Evolutionary conservation across 306 rosid genomes (phyloP).

Genomic region (Carpinus fangiana): DNA sequence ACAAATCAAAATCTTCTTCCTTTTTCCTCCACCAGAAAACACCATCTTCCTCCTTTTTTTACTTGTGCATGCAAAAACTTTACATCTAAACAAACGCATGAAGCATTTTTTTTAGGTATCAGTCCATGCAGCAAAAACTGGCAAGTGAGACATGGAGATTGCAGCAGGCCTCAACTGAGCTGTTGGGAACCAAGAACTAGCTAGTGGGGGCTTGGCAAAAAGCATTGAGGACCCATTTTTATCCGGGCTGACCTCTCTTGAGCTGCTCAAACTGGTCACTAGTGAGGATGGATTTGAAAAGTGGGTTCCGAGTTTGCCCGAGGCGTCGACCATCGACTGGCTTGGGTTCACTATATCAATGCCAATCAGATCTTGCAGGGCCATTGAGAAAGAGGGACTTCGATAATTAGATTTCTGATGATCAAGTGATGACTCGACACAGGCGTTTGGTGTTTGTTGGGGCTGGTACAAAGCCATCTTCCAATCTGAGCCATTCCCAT

Average conservation of each 20-base stretch:
- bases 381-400: constrained; percentile 48
- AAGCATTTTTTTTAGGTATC: constrained; percentile 42
- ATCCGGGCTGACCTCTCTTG: constrained; percentile 89
- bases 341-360: constrained; percentile 46
- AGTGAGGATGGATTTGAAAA: constrained; percentile 76
- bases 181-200: constrained; percentile 70
- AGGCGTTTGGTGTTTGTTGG: constrained; percentile 34
- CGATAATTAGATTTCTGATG: constrained; percentile 43
- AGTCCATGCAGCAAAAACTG: constrained; percentile 87
- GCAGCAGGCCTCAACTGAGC: constrained; percentile 71
- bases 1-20: constrained; percentile 22
- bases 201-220: constrained; percentile 55
- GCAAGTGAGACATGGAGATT: constrained; percentile 70
- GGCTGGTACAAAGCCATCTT: constrained; percentile 47
- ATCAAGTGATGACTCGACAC: constrained; percentile 36
- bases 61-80: constrained; percentile 43
- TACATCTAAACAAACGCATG: constrained; percentile 11
- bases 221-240: constrained; percentile 49
- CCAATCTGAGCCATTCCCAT: constrained; percentile 49
- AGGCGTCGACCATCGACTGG: constrained; percentile 38
- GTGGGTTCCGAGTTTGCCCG: constrained; percentile 47
- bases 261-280: constrained; percentile 76
- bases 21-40: background rate
- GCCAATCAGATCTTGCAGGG: constrained; percentile 62
- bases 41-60: constrained; percentile 12